These are phyloP conservation scores for Fusarium sp. DNA, from an alignment of 2,329 filamentous ascomycete species.

Conservation along the genomic window DNA sequence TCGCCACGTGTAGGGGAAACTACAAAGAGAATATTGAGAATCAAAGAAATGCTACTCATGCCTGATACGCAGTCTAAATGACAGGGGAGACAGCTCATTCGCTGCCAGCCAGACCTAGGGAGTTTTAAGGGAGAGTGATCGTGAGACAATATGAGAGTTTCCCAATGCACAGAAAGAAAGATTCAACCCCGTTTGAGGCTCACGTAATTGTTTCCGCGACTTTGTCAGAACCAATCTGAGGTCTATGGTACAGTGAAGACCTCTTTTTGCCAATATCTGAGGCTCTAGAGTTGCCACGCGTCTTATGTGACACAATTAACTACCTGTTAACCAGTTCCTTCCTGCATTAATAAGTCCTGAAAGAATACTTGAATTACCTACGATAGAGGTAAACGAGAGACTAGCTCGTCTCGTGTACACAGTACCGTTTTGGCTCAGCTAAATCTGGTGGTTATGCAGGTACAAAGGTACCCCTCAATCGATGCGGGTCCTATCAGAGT, in stretches of 20 bases:
- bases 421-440: conserved; percentile 9
- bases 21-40: conserved; percentile 48
- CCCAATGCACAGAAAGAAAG: not conserved
- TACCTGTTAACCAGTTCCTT: not conserved
- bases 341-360: not conserved
- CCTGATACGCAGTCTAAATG: conserved; percentile 7
- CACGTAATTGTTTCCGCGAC: not conserved
- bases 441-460: conserved; percentile 10
- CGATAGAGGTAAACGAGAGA: conserved; percentile 10
- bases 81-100: not conserved
- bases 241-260: not conserved
- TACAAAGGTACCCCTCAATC: conserved; percentile 25
- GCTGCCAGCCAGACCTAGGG: not conserved
- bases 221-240: conserved; percentile 10
- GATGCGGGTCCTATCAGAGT: conserved; percentile 15
- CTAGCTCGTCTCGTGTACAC: conserved; percentile 23
- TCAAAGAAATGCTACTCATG: conserved; percentile 47
- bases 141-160: not conserved
- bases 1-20: conserved; percentile 49
- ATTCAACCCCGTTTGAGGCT: not conserved
- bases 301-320: conserved; percentile 1
- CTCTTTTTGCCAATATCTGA: conserved; percentile 10
- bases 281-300: conserved; percentile 21
- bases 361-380: not conserved
- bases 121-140: conserved; percentile 12